Evolutionary conservation across 345 rosid genomes (phyloP).

Genomic region (Citrus inodora): DNA sequence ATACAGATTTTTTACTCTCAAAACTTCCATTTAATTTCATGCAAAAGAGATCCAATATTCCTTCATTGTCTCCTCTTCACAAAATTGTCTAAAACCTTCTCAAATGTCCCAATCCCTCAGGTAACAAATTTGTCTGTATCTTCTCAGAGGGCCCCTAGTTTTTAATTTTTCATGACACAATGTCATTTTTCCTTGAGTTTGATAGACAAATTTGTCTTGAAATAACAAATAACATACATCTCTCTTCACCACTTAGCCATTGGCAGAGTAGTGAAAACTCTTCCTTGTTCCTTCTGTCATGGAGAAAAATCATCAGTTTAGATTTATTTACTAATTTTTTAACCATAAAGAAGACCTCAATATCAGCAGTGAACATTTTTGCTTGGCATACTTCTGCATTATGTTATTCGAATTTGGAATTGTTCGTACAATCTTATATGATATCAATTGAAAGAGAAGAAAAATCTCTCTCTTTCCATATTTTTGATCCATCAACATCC

Average conservation of each 20-base stretch:
- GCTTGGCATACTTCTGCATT: too few relatives aligned
- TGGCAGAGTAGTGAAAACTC: not conserved
- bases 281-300: too few relatives aligned
- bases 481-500: constrained; percentile 29
- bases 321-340: too few relatives aligned
- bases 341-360: too few relatives aligned
- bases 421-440: too few relatives aligned
- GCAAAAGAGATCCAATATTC: not conserved
- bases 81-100: not conserved
- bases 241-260: not conserved
- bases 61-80: not conserved
- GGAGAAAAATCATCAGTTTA: too few relatives aligned
- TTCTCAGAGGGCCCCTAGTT: not conserved
- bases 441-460: too few relatives aligned
- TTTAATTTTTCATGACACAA: not conserved
- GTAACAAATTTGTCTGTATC: not conserved
- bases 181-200: not conserved
- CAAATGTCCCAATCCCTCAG: too few relatives aligned
- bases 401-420: too few relatives aligned
- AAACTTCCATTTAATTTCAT: not conserved
- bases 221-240: not conserved
- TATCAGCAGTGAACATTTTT: too few relatives aligned
- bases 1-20: not conserved
- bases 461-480: not conserved
- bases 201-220: not conserved